phyloP scores from a whole-genome alignment of 2,329 filamentous ascomycete species.

The Fusarium ambrosium region DNA sequence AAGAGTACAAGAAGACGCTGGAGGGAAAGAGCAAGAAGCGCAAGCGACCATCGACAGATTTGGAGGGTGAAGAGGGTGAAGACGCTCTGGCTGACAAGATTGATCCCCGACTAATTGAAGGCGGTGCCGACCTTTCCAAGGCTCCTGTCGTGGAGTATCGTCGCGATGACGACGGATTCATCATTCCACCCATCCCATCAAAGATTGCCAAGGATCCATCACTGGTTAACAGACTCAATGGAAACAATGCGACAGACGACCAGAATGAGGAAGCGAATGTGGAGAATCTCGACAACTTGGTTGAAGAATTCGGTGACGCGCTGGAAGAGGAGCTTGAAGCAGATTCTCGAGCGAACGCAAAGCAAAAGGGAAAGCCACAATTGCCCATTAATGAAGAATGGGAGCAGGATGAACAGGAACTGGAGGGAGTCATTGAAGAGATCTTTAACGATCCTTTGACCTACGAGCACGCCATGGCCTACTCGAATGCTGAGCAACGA shows the following conservation, averaged over 20 bases:
- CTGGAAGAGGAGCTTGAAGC: constrained; percentile 49
- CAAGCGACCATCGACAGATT: constrained; percentile 56
- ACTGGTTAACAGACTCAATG: constrained; percentile 39
- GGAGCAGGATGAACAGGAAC: constrained; percentile 72
- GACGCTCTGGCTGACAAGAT: constrained; percentile 21
- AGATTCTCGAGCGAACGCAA: constrained; percentile 35
- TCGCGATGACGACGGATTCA: constrained; percentile 77
- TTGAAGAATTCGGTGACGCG: constrained; percentile 60
- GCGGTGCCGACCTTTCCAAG: constrained; percentile 53
- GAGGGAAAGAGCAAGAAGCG: constrained; percentile 63
- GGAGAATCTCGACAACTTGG: constrained; percentile 57
- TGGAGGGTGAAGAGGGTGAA: constrained; percentile 42
- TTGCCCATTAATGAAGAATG: constrained; percentile 73
- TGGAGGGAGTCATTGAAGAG: constrained; percentile 79
- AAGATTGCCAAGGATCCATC: constrained; percentile 53
- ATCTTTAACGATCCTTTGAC: constrained; percentile 75
- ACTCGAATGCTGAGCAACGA: constrained; percentile 70
- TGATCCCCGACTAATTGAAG: constrained; percentile 41
- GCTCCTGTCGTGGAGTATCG: constrained; percentile 56
- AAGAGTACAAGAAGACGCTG: constrained; percentile 69
- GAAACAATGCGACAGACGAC: constrained; percentile 10
- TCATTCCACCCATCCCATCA: constrained; percentile 68
- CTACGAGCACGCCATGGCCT: constrained; percentile 67
- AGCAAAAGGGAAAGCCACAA: constrained; percentile 55
- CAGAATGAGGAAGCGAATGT: constrained; percentile 42